Percentiles rank a stretch among this genome's conserved stretches.
Conservation (phyloP, 306 rosid species). For the Vachellia collinsii region DNA sequence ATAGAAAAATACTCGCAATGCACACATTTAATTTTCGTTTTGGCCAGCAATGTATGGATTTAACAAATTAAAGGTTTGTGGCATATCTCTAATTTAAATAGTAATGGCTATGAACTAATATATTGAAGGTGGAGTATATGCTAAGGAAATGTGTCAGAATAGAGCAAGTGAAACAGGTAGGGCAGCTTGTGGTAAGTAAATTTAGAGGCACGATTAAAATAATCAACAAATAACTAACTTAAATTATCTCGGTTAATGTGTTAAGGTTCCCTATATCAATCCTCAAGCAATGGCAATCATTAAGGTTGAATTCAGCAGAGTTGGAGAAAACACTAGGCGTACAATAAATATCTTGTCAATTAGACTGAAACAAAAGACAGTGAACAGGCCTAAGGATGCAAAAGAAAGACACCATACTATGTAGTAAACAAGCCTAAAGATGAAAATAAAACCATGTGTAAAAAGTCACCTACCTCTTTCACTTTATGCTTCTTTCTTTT, state of each 20-base stretch:
- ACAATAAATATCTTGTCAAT: conserved; percentile 6
- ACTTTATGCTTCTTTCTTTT: conserved; percentile 66
- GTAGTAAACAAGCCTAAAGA: conserved; percentile 7
- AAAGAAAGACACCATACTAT: conserved; percentile 13
- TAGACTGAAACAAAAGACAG: conserved; percentile 15
- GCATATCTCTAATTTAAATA: conserved; percentile 5
- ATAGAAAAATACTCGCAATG: conserved; percentile 18
- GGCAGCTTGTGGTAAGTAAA: background rate
- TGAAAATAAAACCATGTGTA: conserved; percentile 20
- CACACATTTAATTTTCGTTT: background rate
- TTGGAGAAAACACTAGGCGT: background rate
- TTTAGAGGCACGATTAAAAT: background rate
- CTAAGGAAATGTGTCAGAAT: background rate
- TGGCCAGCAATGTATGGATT: background rate
- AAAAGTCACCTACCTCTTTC: conserved; percentile 75
- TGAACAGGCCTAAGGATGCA: conserved; percentile 11
- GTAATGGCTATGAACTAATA: too few species aligned
- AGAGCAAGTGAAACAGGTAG: background rate
- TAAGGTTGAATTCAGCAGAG: background rate
- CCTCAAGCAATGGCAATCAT: conserved; percentile 5
- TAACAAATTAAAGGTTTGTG: background rate
- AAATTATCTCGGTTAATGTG: background rate
- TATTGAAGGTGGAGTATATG: conserved; percentile 16
- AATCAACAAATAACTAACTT: background rate
- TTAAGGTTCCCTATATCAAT: background rate